These are phyloP conservation scores for Magnaporthiopsis rhizophila DNA, from an alignment of 2,329 filamentous ascomycete genomes.

Conservation along the genomic window DNA sequence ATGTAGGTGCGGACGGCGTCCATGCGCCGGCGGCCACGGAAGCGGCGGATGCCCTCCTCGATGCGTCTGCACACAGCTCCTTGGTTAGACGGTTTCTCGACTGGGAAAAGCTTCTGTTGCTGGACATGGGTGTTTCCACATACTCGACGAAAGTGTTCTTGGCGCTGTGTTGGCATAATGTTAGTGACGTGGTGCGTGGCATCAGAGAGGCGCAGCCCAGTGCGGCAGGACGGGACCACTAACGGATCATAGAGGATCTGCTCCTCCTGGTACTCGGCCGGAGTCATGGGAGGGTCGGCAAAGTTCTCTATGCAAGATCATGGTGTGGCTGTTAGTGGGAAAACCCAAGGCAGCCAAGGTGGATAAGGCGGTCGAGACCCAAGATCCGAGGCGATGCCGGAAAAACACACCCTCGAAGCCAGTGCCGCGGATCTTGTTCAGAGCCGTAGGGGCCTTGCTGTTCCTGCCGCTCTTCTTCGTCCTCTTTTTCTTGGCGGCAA, in stretches of 20 bases:
- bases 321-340: neutral
- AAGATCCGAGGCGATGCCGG: neutral
- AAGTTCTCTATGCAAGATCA: conserved; percentile 50
- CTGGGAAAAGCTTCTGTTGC: neutral
- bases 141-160: conserved; percentile 50
- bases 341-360: neutral
- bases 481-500: conserved; percentile 29
- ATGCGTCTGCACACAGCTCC: conserved; percentile 53
- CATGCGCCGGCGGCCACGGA: conserved; percentile 67
- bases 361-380: too few relatives aligned
- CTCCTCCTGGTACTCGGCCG: conserved; percentile 59
- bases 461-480: conserved; percentile 25
- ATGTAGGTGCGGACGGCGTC: conserved; percentile 51
- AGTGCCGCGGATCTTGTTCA: conserved; percentile 39
- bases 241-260: conserved; percentile 57
- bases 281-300: conserved; percentile 71
- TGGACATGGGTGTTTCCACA: neutral
- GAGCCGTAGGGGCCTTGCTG: conserved; percentile 30
- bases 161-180: conserved; percentile 25
- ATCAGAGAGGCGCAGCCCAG: neutral
- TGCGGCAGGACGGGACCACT: conserved; percentile 20
- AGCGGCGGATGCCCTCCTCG: conserved; percentile 77
- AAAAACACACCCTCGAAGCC: conserved; percentile 56
- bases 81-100: neutral
- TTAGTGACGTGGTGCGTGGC: conserved; percentile 14